Evolutionary conservation across 2,329 filamentous ascomycete genomes (phyloP).

Genomic region (Trichocomaceae sp.): DNA sequence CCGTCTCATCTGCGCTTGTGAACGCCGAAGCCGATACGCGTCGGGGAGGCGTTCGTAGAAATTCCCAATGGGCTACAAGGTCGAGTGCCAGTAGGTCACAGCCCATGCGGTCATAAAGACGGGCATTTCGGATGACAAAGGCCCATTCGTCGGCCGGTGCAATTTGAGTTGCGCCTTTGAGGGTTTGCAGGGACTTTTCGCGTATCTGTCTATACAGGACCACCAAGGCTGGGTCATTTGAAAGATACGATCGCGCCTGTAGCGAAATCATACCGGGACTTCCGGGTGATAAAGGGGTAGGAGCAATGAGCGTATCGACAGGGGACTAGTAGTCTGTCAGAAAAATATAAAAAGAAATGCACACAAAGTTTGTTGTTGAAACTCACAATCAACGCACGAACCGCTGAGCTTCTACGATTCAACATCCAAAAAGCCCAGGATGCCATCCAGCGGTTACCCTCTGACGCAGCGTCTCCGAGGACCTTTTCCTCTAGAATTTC

Average conservation of each 20-base stretch:
- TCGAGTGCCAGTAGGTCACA: constrained; percentile 85
- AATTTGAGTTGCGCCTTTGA: constrained; percentile 77
- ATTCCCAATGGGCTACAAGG: constrained; percentile 55
- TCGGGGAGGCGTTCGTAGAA: constrained; percentile 23
- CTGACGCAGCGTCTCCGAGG: constrained; percentile 65
- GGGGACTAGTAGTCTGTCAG: constrained; percentile 54
- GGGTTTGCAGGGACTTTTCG: constrained; percentile 71
- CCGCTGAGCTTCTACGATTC: constrained; percentile 71
- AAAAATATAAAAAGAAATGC: constrained; percentile 5
- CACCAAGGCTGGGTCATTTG: constrained; percentile 84
- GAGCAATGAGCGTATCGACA: constrained; percentile 60
- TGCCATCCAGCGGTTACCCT: constrained; percentile 87
- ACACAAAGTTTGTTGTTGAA: not conserved
- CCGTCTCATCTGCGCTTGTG: constrained; percentile 35
- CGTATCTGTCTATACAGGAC: constrained; percentile 82
- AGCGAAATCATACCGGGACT: constrained; percentile 54
- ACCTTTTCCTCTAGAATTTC: constrained; percentile 74
- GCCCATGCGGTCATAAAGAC: constrained; percentile 83
- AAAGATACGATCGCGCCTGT: constrained; percentile 70
- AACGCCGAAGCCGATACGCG: constrained; percentile 15
- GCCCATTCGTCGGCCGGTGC: constrained; percentile 75
- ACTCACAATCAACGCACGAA: constrained; percentile 71
- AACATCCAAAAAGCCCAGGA: constrained; percentile 97
- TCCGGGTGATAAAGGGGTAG: constrained; percentile 47
- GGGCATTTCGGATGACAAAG: constrained; percentile 79